Evolutionary conservation across 23 red algal genomes (phyloP).

Genomic region (Gracilaria gracilis): DNA sequence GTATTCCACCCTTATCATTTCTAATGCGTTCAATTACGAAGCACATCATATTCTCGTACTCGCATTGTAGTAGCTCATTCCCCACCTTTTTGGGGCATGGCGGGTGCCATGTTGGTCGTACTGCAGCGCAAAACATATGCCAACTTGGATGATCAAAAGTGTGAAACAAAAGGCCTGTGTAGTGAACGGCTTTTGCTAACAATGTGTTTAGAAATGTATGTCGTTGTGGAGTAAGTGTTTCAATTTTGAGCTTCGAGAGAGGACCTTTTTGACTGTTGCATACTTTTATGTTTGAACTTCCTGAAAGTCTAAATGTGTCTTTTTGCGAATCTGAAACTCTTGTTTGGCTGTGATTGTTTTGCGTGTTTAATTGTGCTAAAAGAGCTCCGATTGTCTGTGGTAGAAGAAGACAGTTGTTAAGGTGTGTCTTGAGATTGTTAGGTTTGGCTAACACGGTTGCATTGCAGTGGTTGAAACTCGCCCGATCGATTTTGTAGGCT

Average conservation of each 20-base stretch:
- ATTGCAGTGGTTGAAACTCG: not conserved
- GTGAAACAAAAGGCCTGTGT: not conserved
- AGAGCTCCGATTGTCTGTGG: not conserved
- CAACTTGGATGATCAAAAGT: not conserved
- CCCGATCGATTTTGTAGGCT: no score
- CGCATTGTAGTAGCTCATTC: not conserved
- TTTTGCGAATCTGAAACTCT: not conserved
- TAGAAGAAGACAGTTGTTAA: not conserved
- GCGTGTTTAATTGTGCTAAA: not conserved
- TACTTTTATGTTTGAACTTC: no score
- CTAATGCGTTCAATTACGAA: not conserved
- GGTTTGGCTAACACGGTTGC: not conserved
- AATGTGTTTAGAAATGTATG: not conserved
- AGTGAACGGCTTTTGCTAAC: not conserved
- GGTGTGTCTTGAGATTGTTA: not conserved
- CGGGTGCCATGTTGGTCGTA: not conserved
- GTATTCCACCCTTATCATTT: not conserved
- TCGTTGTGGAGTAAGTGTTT: no score
- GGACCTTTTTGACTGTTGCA: not conserved
- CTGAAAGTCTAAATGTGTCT: no score
- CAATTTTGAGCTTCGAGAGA: not conserved
- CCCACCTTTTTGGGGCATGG: not conserved
- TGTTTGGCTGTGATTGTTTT: not conserved
- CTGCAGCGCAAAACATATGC: not conserved
- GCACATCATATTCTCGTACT: not conserved